phyloP scores from a whole-genome alignment of 805 yeast species.

The Pichia rugopelliculosa region DNA sequence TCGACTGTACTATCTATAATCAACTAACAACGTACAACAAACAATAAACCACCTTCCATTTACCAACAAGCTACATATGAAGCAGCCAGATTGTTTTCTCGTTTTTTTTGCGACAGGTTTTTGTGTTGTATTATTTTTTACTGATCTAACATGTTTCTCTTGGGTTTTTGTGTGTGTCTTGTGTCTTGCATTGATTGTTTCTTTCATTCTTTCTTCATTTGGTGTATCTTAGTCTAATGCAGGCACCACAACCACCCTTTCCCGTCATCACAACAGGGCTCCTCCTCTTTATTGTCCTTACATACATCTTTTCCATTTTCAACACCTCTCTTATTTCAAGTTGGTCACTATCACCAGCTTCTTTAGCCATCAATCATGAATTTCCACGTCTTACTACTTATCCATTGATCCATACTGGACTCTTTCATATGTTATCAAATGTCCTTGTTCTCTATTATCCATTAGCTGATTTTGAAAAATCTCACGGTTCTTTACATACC shows the following conservation, averaged over 20 bases:
- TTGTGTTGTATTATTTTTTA: too few species aligned
- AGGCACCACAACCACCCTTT: neutral
- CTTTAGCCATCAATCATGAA: conserved; percentile 38
- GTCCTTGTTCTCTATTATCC: conserved; percentile 50
- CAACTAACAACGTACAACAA: neutral
- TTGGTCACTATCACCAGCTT: conserved; percentile 48
- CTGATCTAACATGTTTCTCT: too few species aligned
- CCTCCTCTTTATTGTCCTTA: conserved; percentile 39
- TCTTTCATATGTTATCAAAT: conserved; percentile 58
- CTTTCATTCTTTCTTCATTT: neutral
- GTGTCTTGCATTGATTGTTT: too few species aligned
- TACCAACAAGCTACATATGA: too few species aligned
- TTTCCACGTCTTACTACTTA: conserved; percentile 58
- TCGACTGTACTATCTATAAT: neutral
- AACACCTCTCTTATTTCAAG: conserved; percentile 25
- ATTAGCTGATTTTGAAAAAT: conserved; percentile 56
- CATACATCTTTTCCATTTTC: conserved; percentile 33
- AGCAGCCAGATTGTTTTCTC: neutral
- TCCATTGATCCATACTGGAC: conserved; percentile 58
- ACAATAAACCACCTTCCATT: neutral
- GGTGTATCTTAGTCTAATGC: too few species aligned
- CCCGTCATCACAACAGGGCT: conserved; percentile 12
- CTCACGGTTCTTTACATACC: conserved; percentile 79
- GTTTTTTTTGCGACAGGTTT: neutral
- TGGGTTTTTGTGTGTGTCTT: too few species aligned